A percentile compares a stretch with the other conserved stretches of the same genome.
Evolutionary conservation across 1,284 basidiomycete genomes (phyloP).

Genomic region (Puccinia horiana): DNA sequence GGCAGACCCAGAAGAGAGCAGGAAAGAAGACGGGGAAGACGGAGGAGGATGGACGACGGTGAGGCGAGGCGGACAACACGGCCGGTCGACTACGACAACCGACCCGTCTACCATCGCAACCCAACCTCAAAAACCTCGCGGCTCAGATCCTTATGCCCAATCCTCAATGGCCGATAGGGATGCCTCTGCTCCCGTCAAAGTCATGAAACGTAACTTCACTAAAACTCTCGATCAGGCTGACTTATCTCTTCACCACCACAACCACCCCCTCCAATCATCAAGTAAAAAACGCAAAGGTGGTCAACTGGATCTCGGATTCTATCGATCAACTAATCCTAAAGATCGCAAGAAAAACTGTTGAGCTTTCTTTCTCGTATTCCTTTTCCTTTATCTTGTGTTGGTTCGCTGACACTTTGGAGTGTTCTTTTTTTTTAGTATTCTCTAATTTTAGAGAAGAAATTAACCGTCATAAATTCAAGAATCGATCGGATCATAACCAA

Average conservation of each 20-base stretch:
- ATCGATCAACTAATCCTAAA: not conserved
- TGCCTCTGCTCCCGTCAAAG: constrained; percentile 32
- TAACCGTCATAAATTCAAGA: not conserved
- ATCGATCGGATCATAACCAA: too few relatives aligned
- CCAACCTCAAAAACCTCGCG: constrained; percentile 12
- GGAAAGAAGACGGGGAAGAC: not conserved
- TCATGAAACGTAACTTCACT: constrained; percentile 38
- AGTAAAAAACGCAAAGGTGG: constrained; percentile 4
- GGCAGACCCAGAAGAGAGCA: not conserved
- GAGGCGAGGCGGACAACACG: constrained; percentile 35
- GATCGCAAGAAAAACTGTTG: not conserved
- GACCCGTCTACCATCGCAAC: constrained; percentile 18
- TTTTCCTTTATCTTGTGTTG: not conserved
- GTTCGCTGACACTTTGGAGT: too few relatives aligned
- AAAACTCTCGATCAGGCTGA: constrained; percentile 19
- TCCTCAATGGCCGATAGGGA: constrained; percentile 43
- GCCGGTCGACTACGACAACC: constrained; percentile 34
- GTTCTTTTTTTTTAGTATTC: not conserved
- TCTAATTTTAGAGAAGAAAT: not conserved
- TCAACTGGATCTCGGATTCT: not conserved
- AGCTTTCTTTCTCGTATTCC: not conserved
- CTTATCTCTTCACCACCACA: not conserved
- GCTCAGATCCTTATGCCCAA: constrained; percentile 46
- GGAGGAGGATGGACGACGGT: constrained; percentile 38
- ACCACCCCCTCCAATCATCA: not conserved